These are phyloP conservation scores for Periconia macrospinosa DNA, from an alignment of 2,329 filamentous ascomycete species.

Conservation along the genomic window DNA sequence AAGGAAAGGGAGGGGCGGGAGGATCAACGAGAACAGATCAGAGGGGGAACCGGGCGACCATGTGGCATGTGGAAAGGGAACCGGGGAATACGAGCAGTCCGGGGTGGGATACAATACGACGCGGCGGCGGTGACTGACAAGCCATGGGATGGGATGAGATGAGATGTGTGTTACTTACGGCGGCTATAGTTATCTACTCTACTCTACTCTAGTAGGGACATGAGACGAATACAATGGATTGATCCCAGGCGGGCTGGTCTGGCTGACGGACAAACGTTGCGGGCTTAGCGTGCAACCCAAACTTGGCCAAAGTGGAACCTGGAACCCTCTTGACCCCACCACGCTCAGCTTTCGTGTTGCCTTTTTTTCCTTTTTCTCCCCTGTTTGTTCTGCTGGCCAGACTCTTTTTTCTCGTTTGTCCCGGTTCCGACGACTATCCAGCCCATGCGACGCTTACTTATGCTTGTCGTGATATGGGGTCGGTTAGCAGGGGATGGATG, in stretches of 20 bases:
- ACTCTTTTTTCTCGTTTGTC: not conserved
- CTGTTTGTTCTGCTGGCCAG: no score
- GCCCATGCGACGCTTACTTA: no score
- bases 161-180: no score
- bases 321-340: not conserved
- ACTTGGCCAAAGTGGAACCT: constrained; percentile 14
- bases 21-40: not conserved
- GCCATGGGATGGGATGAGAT: no score
- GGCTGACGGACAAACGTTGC: constrained; percentile 13
- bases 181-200: no score
- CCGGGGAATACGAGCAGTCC: constrained; percentile 12
- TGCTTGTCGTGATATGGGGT: no score
- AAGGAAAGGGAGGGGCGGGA: not conserved
- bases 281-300: constrained; percentile 20
- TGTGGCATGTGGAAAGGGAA: constrained; percentile 2
- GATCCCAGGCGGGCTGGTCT: constrained; percentile 1
- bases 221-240: no score
- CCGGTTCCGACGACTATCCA: not conserved
- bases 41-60: not conserved
- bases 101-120: constrained; percentile 1
- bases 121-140: not conserved
- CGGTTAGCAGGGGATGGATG: not conserved
- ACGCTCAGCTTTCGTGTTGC: constrained; percentile 5
- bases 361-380: not conserved
- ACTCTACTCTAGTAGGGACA: no score